Percentiles rank a stretch among this genome's conserved stretches.
Conservation (phyloP, 108 stramenopile genomes). For the Cyclostephanos tholiformis region DNA sequence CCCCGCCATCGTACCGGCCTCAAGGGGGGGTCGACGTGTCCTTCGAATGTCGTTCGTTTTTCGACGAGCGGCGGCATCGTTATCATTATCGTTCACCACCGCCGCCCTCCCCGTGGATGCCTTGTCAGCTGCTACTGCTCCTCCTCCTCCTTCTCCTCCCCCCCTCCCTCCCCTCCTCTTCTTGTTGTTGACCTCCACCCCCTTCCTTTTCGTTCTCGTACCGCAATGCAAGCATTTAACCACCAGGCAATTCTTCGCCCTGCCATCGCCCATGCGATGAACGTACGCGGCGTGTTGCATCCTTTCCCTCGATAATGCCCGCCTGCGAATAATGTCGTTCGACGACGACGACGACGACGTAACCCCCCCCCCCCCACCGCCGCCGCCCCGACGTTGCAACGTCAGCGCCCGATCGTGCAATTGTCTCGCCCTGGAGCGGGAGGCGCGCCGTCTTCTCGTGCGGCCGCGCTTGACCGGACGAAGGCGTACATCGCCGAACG, state of each 20-base stretch:
- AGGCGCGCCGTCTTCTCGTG: conserved; percentile 39
- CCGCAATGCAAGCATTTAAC: conserved; percentile 35
- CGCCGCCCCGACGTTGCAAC: conserved; percentile 14
- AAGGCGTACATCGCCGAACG: conserved; percentile 21
- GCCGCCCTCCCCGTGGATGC: too few species aligned
- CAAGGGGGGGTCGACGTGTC: too few species aligned
- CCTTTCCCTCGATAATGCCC: conserved; percentile 8
- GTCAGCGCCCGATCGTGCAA: conserved; percentile 17
- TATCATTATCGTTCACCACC: too few species aligned
- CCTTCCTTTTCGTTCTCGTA: conserved; percentile 34
- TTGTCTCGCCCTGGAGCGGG: conserved; percentile 25
- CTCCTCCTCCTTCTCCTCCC: background rate
- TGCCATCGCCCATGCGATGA: conserved; percentile 44
- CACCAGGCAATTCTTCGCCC: conserved; percentile 35
- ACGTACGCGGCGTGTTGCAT: conserved; percentile 9
- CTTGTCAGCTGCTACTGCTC: too few species aligned
- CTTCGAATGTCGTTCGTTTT: too few species aligned
- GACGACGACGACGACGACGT: background rate
- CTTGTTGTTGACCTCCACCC: conserved; percentile 24
- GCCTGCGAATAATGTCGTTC: conserved; percentile 9
- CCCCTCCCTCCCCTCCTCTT: background rate
- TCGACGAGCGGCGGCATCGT: too few species aligned
- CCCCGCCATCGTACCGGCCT: background rate
- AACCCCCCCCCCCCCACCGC: background rate
- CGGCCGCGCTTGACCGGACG: conserved; percentile 23